Conservation (phyloP, 257 asterid genomes). For the Solanum verrucosum region DNA sequence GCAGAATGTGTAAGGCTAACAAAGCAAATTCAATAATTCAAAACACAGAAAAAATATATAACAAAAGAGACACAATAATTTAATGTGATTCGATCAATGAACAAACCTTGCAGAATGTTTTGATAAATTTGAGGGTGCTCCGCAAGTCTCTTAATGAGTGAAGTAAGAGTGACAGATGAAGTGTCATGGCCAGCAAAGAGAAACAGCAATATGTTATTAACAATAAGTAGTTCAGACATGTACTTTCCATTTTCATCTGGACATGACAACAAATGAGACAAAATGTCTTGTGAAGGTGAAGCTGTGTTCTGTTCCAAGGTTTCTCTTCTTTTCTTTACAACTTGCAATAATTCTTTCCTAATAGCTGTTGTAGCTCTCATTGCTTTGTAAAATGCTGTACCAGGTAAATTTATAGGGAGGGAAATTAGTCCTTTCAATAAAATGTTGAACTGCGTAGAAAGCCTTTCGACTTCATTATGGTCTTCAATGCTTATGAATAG, state of each 20-base stretch:
- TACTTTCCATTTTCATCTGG: conserved; percentile 54
- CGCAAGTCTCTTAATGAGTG: conserved; percentile 52
- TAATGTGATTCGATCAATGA: neutral
- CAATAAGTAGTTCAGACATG: conserved; percentile 54
- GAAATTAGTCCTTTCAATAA: conserved; percentile 57
- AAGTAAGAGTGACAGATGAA: conserved; percentile 46
- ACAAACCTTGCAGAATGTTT: conserved; percentile 40
- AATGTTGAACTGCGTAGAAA: conserved; percentile 35
- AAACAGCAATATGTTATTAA: conserved; percentile 57
- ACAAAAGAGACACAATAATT: neutral
- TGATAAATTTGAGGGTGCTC: conserved; percentile 54
- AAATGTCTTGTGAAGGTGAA: conserved; percentile 47
- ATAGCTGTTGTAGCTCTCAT: conserved; percentile 36
- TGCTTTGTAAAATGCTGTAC: conserved; percentile 49
- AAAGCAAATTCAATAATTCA: neutral
- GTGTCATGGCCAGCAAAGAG: conserved; percentile 87
- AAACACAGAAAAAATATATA: neutral
- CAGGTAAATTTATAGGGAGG: conserved; percentile 51
- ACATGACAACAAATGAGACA: conserved; percentile 49
- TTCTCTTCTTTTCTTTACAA: conserved; percentile 42
- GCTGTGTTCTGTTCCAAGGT: conserved; percentile 25
- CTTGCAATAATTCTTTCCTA: conserved; percentile 27
- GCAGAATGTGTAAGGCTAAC: neutral
- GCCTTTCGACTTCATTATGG: conserved; percentile 26
- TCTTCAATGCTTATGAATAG: conserved; percentile 74